These are phyloP conservation scores for Coniochaeta ligniaria DNA, from an alignment of 2,329 filamentous ascomycete species.

Conservation along the genomic window DNA sequence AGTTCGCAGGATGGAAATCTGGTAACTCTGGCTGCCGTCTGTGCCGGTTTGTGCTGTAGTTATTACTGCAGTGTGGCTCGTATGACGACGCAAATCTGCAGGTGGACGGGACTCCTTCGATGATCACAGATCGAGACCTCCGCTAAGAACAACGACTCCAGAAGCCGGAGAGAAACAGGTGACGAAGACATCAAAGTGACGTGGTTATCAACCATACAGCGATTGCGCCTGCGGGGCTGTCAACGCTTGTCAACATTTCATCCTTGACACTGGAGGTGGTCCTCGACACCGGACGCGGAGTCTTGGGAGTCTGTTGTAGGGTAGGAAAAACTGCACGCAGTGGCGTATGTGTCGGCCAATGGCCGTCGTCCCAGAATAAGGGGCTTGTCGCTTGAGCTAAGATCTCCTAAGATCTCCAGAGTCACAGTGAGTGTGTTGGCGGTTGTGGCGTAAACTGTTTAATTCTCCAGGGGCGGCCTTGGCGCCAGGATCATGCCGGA, in stretches of 20 bases:
- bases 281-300: no score
- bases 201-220: background rate
- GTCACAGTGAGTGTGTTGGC: background rate
- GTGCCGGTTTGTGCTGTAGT: background rate
- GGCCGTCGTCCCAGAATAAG: background rate
- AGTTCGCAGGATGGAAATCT: no score
- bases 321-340: background rate
- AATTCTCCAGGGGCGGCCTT: background rate
- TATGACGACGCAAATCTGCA: background rate
- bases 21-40: background rate
- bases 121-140: background rate
- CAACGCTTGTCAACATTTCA: no score
- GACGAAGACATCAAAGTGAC: background rate
- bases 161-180: background rate
- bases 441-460: background rate
- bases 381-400: background rate
- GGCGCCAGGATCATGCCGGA: background rate
- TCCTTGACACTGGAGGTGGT: no score
- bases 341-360: background rate
- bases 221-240: no score
- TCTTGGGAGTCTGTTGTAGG: no score
- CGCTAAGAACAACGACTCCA: background rate
- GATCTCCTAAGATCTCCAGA: background rate
- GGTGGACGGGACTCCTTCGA: background rate
- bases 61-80: background rate